Evolutionary conservation across 495 filamentous ascomycete species (phyloP).

Genomic region (Hypoxylon intermedium): DNA sequence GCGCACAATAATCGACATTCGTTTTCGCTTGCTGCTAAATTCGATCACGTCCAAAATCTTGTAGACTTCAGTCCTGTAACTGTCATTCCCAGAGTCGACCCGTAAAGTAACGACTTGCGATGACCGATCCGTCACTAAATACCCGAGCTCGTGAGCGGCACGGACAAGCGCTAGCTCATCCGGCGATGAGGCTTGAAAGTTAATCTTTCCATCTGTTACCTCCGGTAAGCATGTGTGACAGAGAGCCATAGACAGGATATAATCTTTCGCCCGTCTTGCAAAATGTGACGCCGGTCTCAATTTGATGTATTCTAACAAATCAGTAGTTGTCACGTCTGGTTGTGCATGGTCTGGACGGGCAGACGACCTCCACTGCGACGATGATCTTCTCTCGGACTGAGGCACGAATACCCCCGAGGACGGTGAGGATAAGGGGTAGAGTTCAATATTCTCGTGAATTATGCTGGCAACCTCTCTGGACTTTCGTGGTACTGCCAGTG

Average conservation of each 20-base stretch:
- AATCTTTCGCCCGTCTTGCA: conserved; percentile 78
- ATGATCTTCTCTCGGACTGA: conserved; percentile 40
- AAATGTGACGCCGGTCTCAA: conserved; percentile 78
- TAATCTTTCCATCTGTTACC: conserved; percentile 64
- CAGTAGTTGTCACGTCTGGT: conserved; percentile 66
- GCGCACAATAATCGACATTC: conserved; percentile 89
- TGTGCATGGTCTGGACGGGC: conserved; percentile 53
- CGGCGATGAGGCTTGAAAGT: conserved; percentile 87
- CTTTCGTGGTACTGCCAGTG: conserved; percentile 22
- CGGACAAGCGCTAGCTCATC: conserved; percentile 84
- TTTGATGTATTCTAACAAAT: conserved; percentile 78
- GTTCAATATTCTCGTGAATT: conserved; percentile 43
- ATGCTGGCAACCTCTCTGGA: conserved; percentile 32
- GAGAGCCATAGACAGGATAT: conserved; percentile 81
- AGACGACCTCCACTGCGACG: conserved; percentile 48
- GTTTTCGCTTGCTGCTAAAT: conserved; percentile 87
- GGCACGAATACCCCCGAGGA: conserved; percentile 20
- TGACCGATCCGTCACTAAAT: conserved; percentile 68
- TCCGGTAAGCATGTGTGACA: conserved; percentile 93
- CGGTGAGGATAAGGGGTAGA: conserved; percentile 36
- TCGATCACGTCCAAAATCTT: conserved; percentile 86
- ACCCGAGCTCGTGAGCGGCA: conserved; percentile 84
- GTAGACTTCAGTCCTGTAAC: conserved; percentile 62
- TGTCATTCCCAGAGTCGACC: conserved; percentile 39
- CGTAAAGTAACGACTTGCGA: conserved; percentile 51